A percentile compares a stretch with the other conserved stretches of the same genome.
Evolutionary conservation across 305 asterid species (phyloP).

Genomic region (Nicotiana rustica): DNA sequence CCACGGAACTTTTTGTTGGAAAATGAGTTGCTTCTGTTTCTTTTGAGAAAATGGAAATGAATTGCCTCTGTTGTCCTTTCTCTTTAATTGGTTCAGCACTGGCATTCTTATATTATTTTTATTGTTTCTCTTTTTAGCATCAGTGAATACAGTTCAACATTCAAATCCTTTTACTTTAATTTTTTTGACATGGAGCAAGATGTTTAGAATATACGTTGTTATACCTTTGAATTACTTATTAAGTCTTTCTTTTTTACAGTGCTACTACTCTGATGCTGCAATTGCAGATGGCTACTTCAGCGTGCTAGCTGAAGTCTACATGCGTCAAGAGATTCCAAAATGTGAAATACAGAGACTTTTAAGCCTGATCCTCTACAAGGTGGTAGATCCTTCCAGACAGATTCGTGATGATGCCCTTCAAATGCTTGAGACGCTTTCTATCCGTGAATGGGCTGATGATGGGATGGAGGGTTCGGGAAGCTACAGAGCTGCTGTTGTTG

Average conservation of each 20-base stretch:
- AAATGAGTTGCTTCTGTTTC: slow-evolving; percentile 26
- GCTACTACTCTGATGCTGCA: slow-evolving; percentile 97
- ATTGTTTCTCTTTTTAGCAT: not conserved
- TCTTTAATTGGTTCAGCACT: not conserved
- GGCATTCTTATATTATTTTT: slow-evolving; percentile 25
- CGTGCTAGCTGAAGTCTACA: slow-evolving; percentile 99
- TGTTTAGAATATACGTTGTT: slow-evolving; percentile 2
- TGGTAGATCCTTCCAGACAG: slow-evolving; percentile 98
- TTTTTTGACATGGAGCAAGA: slow-evolving; percentile 20
- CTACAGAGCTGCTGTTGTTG: slow-evolving; percentile 99
- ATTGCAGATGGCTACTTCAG: slow-evolving; percentile 99
- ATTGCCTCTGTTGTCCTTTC: slow-evolving; percentile 23
- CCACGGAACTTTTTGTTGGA: not conserved
- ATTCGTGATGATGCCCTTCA: slow-evolving; percentile 99
- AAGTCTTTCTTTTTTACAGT: slow-evolving; percentile 53
- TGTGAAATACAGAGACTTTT: slow-evolving; percentile 97
- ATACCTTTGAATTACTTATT: slow-evolving; percentile 28
- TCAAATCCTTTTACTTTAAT: not conserved
- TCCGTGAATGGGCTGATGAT: slow-evolving; percentile 99
- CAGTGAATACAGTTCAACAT: not conserved
- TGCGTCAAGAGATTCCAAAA: slow-evolving; percentile 99
- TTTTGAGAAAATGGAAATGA: not conserved
- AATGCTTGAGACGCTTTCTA: slow-evolving; percentile 98
- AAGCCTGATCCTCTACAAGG: slow-evolving; percentile 98
- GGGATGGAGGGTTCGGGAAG: slow-evolving; percentile 86